These are phyloP conservation scores for Malassezia slooffiae DNA, from an alignment of 1,284 basidiomycete genomes.

Conservation along the genomic window DNA sequence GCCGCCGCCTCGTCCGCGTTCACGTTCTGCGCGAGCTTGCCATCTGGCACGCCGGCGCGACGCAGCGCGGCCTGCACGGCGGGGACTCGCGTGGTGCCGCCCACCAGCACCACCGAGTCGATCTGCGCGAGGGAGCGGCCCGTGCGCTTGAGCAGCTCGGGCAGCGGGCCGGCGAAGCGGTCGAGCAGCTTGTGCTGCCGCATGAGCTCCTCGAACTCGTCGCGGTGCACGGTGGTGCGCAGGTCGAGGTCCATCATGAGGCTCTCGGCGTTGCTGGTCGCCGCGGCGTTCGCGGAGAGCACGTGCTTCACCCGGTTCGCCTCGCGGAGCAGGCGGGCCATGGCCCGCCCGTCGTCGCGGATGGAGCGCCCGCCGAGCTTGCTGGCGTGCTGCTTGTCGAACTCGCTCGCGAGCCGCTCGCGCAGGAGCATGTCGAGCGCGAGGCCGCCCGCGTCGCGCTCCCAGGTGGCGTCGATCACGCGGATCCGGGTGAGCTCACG, in stretches of 20 bases:
- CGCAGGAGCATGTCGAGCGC: conserved; percentile 72
- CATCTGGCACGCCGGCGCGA: conserved; percentile 36
- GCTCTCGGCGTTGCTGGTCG: conserved; percentile 67
- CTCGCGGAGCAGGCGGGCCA: conserved; percentile 89
- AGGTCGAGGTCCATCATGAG: conserved; percentile 84
- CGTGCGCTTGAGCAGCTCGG: conserved; percentile 62
- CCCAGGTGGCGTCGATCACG: conserved; percentile 68
- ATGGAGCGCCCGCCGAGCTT: conserved; percentile 32
- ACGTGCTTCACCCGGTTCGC: conserved; percentile 82
- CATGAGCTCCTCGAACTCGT: conserved; percentile 59
- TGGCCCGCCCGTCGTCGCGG: conserved; percentile 61
- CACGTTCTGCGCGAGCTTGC: conserved; percentile 59
- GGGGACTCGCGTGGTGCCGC: conserved; percentile 78
- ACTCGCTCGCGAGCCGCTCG: conserved; percentile 66
- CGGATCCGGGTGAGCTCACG: conserved; percentile 63
- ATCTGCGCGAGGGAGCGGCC: conserved; percentile 62
- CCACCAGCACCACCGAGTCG: conserved; percentile 78
- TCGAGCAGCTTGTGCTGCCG: conserved; percentile 17
- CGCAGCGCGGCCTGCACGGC: conserved; percentile 63
- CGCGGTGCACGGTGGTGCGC: conserved; percentile 63
- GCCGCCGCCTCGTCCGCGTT: conserved; percentile 96
- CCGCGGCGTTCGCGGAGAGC: conserved; percentile 81
- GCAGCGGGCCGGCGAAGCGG: conserved; percentile 50
- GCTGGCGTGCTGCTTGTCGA: conserved; percentile 57
- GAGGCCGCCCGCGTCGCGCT: conserved; percentile 65